Conservation (phyloP, 2,329 filamentous ascomycete genomes). For the Erysiphe pulchra region DNA sequence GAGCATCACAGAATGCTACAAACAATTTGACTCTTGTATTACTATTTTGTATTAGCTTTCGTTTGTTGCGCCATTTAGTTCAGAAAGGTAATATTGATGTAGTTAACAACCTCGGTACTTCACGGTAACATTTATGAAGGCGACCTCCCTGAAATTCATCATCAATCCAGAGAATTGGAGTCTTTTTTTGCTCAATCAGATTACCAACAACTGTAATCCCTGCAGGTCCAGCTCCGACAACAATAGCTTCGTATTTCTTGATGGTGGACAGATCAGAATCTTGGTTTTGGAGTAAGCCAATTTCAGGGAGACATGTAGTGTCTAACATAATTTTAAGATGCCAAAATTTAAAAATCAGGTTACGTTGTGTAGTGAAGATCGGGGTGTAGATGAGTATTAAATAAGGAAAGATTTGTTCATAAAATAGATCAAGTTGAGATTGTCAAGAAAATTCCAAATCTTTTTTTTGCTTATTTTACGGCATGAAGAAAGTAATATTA, state of each 20-base stretch:
- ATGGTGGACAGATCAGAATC: no score
- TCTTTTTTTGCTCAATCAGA: conserved; percentile 25
- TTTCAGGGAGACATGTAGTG: no score
- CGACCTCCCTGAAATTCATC: conserved; percentile 26
- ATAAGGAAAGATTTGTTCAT: no score
- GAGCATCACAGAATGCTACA: conserved; percentile 26
- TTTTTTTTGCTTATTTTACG: no score
- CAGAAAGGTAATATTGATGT: background rate
- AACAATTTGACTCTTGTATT: conserved; percentile 38
- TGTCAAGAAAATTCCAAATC: no score
- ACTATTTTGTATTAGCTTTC: conserved; percentile 9
- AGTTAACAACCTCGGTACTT: conserved; percentile 23
- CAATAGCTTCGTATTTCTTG: conserved; percentile 23
- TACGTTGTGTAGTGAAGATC: no score
- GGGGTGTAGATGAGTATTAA: no score
- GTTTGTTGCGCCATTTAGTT: background rate
- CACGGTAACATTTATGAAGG: conserved; percentile 27
- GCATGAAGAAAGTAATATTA: no score
- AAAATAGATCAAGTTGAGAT: no score
- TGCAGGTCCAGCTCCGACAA: conserved; percentile 31
- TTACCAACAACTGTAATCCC: conserved; percentile 36
- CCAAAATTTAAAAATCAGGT: no score
- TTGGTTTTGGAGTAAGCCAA: no score
- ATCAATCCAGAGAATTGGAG: conserved; percentile 32
- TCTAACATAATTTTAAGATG: no score